Evolutionary conservation across 106 monocot genomes (phyloP), one percentile per base, ranked within the genome.

Genomic region (Allium cepa): DNA sequence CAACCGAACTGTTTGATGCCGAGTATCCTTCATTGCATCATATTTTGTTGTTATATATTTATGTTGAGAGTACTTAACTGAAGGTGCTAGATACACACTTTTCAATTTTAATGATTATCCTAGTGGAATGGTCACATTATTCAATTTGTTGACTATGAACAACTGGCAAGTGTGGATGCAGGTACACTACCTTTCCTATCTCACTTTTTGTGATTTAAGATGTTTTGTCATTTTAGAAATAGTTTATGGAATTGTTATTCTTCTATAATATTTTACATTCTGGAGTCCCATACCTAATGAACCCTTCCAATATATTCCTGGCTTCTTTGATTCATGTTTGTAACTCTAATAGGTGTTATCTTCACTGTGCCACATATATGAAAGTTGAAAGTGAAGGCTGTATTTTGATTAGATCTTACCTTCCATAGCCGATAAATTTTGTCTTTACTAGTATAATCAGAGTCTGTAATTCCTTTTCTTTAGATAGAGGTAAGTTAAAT

Each of bases 71-170:
- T 69, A 66, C 71, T 92, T 92, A 71, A 92, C 73, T 36, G 36
- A 5, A 36, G 10, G 46, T 47, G 72, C 49, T 64, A 99, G 99
- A 58, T 99, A 99, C 74, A 53, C 80, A n/a, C 87, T 93, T 70
- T 99, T 99, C 72, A 99, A 99, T 75, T 93, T 99, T 70, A 99
- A 99, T 74, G 99, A 99, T 69, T 99, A 99, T 58, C 93, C 99
- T 59, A 99, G 78, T 87, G 92, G 93, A 36, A 99, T 99, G 99
- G 99, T 99, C 53, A 90, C 93, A 17, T 80, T 93, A 67, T 99
- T 99, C 93, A 99, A 99, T 80, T 80, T 99, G 73, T 57, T 99
- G 57, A 93, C 90, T 26, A 87, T 99, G 99, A 87, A 85, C 70
- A 99, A 82, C 68, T 93, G 99, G 93, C 99, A 99, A 79, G 51